Evolutionary conservation across 352 stramenopile species (phyloP), one percentile per base, ranked within the genome.

Genomic region (Phytophthora pinifolia): DNA sequence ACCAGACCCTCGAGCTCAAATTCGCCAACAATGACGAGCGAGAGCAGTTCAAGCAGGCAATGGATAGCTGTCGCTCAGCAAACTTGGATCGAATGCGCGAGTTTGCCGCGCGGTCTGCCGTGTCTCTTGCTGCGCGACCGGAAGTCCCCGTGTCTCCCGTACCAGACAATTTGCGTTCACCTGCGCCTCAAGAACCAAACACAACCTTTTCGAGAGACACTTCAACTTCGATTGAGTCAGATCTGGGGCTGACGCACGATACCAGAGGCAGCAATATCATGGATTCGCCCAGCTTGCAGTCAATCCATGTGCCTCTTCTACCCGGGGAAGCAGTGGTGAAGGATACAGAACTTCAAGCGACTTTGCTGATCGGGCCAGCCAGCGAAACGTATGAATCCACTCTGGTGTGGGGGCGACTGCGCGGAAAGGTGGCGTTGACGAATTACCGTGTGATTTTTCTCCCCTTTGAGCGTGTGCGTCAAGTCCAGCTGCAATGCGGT

Each of bases 391-490:
- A 72, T 29, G 83, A 92, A 25, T 67, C 65, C 3, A 74, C 83
- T 25, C 57, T 67, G 2, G 57, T 88, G 3, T 92, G 83, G 83
- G 75, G 78, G 1, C 67, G 79, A n/a, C 65, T 90, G 56, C 76
- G 74, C 15, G 84, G 82, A 9, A 66, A 77, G 47, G 47, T 92
- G 2, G 60, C 68, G 2, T 69, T 91, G 41, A 94, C 84, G 10
- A 94, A 91, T 59, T 94, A 88, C 42, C 72, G 84, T 9, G 72
- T 94, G 15, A 59, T 91, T 4, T 92, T 94, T 37, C 70, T 79
- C 7, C 72, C 78, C 15, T 72, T 87, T 5, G 80, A 92, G 18
- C 60, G 69, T 25, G 71, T 76, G 5, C 7, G 25, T 29, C 59
- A 74, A 41, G 43, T 81, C 6, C 61, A 82, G 14, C 60, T 71